phyloP scores from a whole-genome alignment of 352 stramenopile species.

The Globisporangium recalcitrans region DNA sequence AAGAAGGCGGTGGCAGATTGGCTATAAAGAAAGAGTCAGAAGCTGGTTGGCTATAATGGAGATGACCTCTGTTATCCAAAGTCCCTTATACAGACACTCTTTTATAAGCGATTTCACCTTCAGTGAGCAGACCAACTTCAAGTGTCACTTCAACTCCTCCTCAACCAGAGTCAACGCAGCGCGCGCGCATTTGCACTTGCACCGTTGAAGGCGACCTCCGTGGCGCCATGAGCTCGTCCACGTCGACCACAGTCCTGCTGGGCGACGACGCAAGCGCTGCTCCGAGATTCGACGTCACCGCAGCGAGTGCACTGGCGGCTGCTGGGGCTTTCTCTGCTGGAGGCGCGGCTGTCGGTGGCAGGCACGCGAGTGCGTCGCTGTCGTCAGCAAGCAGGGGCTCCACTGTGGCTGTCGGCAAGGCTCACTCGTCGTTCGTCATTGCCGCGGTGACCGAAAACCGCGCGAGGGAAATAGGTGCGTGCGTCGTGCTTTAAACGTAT shows the following conservation, averaged over 20 bases:
- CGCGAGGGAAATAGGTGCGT: slow-evolving; percentile 15
- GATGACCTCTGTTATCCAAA: too few species aligned
- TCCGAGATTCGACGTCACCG: slow-evolving; percentile 14
- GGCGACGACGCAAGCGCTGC: not conserved
- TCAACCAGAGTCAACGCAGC: too few species aligned
- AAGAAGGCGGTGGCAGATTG: not conserved
- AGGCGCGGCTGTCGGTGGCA: not conserved
- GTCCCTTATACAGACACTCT: too few species aligned
- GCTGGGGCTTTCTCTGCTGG: not conserved
- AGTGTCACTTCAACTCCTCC: too few species aligned
- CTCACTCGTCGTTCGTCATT: slow-evolving; percentile 16
- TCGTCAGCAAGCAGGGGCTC: slow-evolving; percentile 9
- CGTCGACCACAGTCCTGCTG: slow-evolving; percentile 2
- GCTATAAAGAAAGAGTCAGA: too few species aligned
- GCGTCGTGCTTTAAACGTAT: not conserved
- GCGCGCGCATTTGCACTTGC: not conserved
- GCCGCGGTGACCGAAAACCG: slow-evolving; percentile 16
- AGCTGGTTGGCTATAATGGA: too few species aligned
- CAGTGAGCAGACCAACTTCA: too few species aligned
- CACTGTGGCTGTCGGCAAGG: not conserved
- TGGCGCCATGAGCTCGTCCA: not conserved
- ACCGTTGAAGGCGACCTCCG: not conserved
- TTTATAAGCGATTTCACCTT: too few species aligned
- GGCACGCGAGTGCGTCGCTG: not conserved
- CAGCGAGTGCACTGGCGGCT: not conserved